Percentiles rank a stretch among this genome's conserved stretches.
These are phyloP conservation scores for Blastocystis sp. DNA, from an alignment of 352 stramenopile species.

Conservation along the genomic window DNA sequence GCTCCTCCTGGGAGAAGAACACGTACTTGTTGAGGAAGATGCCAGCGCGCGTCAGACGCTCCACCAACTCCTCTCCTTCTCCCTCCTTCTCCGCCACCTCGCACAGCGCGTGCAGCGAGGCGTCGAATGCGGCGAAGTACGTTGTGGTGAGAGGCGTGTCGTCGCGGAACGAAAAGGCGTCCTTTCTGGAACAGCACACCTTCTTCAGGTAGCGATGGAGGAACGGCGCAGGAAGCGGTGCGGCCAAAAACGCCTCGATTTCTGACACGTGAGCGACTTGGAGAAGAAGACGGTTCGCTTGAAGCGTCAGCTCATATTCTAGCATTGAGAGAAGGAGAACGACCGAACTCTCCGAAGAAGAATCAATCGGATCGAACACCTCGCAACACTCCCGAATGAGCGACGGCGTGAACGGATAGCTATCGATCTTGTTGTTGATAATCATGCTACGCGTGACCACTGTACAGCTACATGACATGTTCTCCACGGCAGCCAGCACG, in stretches of 20 bases:
- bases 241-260: not conserved
- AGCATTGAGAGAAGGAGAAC: not conserved
- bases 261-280: not conserved
- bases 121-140: not conserved
- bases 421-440: not conserved
- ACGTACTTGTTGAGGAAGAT: conserved; percentile 30
- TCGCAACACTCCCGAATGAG: not conserved
- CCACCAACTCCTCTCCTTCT: not conserved
- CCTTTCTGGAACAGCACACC: not conserved
- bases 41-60: not conserved
- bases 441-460: no score
- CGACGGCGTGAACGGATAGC: not conserved
- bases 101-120: not conserved
- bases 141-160: not conserved
- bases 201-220: conserved; percentile 8
- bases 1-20: conserved; percentile 5
- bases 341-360: not conserved
- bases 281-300: not conserved
- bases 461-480: no score
- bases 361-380: not conserved
- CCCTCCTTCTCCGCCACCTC: not conserved
- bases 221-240: not conserved
- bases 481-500: not conserved
- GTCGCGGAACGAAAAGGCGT: conserved; percentile 16
- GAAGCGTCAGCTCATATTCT: not conserved